These are phyloP conservation scores for Sugiyamaella boreocaroliniensis DNA, from an alignment of 805 yeast genomes.

Conservation along the genomic window DNA sequence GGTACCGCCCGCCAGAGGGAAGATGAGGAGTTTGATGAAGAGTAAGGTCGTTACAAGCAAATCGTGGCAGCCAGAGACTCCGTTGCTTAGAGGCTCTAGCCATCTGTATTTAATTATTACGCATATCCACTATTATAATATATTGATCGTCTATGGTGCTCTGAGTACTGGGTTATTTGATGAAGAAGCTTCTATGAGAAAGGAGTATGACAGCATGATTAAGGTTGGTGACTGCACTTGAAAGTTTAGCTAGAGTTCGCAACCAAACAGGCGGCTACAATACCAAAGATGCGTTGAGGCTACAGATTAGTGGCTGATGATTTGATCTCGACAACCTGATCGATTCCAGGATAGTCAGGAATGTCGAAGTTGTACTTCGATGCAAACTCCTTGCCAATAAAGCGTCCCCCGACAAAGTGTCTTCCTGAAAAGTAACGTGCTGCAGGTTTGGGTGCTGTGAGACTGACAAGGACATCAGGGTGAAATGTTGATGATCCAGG, in stretches of 20 bases:
- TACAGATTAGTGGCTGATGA: neutral
- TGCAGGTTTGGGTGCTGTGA: conserved; percentile 94
- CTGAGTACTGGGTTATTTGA: too few relatives aligned
- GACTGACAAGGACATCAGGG: conserved; percentile 67
- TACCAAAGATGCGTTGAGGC: too few relatives aligned
- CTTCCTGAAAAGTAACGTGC: conserved; percentile 45
- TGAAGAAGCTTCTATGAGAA: too few relatives aligned
- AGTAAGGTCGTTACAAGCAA: neutral
- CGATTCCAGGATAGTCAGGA: conserved; percentile 51
- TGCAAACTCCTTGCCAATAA: conserved; percentile 62
- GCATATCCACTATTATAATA: neutral
- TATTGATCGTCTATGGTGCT: too few relatives aligned
- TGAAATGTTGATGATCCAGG: conserved; percentile 47
- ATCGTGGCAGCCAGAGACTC: too few relatives aligned
- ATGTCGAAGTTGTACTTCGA: conserved; percentile 62
- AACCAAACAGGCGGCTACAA: too few relatives aligned
- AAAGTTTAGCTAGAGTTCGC: too few relatives aligned
- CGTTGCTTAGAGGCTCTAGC: too few relatives aligned
- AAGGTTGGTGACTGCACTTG: too few relatives aligned
- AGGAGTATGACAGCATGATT: too few relatives aligned
- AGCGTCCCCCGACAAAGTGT: conserved; percentile 79
- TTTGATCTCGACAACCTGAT: conserved; percentile 42
- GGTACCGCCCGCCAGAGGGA: conserved; percentile 23
- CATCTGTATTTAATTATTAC: neutral
- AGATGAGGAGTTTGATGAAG: conserved; percentile 1